These are phyloP conservation scores for Hypoxylon sp. DNA, from an alignment of 2,329 filamentous ascomycete genomes.

Conservation along the genomic window DNA sequence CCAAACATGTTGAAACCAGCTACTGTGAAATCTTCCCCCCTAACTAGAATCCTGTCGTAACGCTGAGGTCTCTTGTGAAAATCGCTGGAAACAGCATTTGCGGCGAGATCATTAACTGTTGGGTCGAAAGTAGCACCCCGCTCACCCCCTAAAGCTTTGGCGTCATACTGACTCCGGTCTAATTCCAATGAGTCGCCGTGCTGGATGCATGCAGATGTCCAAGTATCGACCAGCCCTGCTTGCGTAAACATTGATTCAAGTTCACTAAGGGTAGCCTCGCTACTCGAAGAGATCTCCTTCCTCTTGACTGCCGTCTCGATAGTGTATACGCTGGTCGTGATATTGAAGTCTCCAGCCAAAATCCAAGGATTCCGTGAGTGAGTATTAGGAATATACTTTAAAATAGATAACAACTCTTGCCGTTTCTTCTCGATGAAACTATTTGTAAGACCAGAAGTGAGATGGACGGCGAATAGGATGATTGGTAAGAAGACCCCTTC, in stretches of 20 bases:
- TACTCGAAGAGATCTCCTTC: constrained; percentile 67
- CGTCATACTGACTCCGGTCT: constrained; percentile 41
- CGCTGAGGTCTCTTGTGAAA: constrained; percentile 71
- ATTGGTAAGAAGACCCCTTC: constrained; percentile 56
- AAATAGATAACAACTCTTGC: constrained; percentile 67
- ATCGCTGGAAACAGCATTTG: constrained; percentile 62
- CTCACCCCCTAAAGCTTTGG: constrained; percentile 68
- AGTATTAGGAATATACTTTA: constrained; percentile 60
- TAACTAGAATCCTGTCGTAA: constrained; percentile 75
- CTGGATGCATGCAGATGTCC: constrained; percentile 63
- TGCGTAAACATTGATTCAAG: constrained; percentile 64
- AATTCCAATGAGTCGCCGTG: constrained; percentile 59
- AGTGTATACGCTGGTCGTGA: constrained; percentile 71
- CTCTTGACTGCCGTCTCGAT: constrained; percentile 67
- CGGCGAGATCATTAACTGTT: constrained; percentile 68
- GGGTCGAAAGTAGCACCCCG: constrained; percentile 77
- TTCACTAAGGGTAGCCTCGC: constrained; percentile 59
- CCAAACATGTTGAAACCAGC: constrained; percentile 72
- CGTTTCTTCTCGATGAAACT: constrained; percentile 70
- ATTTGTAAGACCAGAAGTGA: constrained; percentile 73
- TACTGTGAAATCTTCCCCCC: constrained; percentile 59
- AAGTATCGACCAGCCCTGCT: constrained; percentile 66
- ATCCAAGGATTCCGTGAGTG: constrained; percentile 66
- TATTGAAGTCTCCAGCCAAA: constrained; percentile 75
- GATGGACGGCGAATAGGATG: constrained; percentile 71